A percentile compares a stretch with the other conserved stretches of the same genome.
phyloP scores from a whole-genome alignment of 257 asterid species.

The Echium plantagineum region DNA sequence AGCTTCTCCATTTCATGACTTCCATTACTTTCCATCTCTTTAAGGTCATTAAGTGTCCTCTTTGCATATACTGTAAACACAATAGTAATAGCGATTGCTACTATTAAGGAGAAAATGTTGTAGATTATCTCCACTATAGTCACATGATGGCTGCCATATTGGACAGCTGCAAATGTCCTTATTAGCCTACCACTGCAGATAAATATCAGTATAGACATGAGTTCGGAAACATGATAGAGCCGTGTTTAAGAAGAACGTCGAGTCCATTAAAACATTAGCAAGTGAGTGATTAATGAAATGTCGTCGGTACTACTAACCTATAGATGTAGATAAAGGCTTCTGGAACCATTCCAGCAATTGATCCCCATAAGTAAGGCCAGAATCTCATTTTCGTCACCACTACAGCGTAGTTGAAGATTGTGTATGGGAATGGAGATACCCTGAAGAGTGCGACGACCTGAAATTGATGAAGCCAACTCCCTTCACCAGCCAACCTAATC shows the following conservation, averaged over 20 bases:
- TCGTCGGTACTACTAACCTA: constrained; percentile 26
- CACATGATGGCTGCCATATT: constrained; percentile 57
- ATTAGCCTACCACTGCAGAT: constrained; percentile 73
- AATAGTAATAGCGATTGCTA: constrained; percentile 48
- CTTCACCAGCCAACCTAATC: constrained; percentile 84
- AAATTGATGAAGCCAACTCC: constrained; percentile 81
- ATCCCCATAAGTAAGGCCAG: constrained; percentile 89
- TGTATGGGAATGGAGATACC: constrained; percentile 84
- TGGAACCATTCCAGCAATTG: constrained; percentile 85
- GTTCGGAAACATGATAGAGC: neutral
- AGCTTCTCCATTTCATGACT: constrained; percentile 53
- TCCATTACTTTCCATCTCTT: constrained; percentile 13
- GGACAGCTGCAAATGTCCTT: constrained; percentile 68
- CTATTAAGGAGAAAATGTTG: constrained; percentile 55
- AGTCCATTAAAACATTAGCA: neutral
- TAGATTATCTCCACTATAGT: constrained; percentile 66
- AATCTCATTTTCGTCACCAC: constrained; percentile 77
- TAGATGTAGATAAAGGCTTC: constrained; percentile 91
- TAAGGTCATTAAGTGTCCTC: constrained; percentile 48
- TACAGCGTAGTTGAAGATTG: constrained; percentile 77
- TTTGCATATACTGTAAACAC: constrained; percentile 62
- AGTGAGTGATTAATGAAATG: neutral
- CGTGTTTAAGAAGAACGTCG: neutral
- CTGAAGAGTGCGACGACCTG: constrained; percentile 79
- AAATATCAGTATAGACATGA: constrained; percentile 10